Evolutionary conservation across 2,329 filamentous ascomycete genomes (phyloP), one percentile per base, ranked within the genome.

Genomic region (Aureobasidium zeae): DNA sequence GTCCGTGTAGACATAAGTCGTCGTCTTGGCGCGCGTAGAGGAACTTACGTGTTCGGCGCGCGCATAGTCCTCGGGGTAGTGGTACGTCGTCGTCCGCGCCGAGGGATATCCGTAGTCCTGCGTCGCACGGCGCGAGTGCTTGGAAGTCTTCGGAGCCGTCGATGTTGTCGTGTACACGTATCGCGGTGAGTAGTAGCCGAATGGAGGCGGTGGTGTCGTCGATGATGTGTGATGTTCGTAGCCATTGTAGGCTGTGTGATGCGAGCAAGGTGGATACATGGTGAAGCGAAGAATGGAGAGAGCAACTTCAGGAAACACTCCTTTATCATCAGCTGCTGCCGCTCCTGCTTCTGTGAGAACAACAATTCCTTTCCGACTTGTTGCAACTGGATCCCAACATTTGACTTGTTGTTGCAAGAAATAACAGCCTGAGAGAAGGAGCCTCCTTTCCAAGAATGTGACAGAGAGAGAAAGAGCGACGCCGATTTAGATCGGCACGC

Each of bases 11-110:
- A 73, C 69, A 64, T 71, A 67, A 61, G 70, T 71, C 57, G 56
- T 71, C 57, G 59, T 51, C 49, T 48, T 54, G 55, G 53, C 57
- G 55, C 49, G 59, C 56, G 44, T 63, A 59, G 59, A 61, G 63
- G 67, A 72, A 80, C 77, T 80, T 79, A 80, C 77, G 79, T 75
- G 72, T 65, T 79, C 74, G 62, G 65, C 70, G 65, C 64, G 72
- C 67, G 39, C 8, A 21, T 64, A 70, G 61, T 66, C 68, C 43
- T 50, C 51, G 13, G 53, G 55, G 55, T 48, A 62, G 53, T 58
- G 38, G 60, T 65, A 50, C n/a, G 63, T 54, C 28, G 57, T 51
- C 47, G 55, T 52, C 51, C 60, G 57, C 34, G 52, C 47, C 53
- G 60, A 44, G 59, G 65, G 49, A 39, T 55, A 55, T 25, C 63